These are phyloP conservation scores for Carex cristatella DNA, from an alignment of 176 grass and related monocot species.

Conservation along the genomic window DNA sequence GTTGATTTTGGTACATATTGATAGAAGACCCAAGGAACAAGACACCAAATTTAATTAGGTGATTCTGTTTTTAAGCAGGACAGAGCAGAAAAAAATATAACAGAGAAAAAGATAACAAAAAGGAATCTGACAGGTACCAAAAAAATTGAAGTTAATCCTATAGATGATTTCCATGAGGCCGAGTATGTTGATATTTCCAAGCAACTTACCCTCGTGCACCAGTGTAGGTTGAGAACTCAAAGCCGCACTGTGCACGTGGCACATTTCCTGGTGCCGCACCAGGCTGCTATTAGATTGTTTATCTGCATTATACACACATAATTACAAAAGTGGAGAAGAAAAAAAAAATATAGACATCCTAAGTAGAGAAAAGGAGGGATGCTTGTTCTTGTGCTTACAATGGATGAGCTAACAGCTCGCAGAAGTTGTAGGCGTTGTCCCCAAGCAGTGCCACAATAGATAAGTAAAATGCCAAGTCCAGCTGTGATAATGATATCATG, in stretches of 20 bases:
- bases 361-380: background rate
- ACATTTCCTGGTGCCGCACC: slow-evolving; percentile 62
- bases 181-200: slow-evolving; percentile 65
- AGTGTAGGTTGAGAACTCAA: slow-evolving; percentile 67
- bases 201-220: slow-evolving; percentile 57
- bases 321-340: background rate
- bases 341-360: background rate
- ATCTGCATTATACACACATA: slow-evolving; percentile 33
- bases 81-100: background rate
- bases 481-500: background rate
- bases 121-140: background rate
- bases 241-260: slow-evolving; percentile 57
- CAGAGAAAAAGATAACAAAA: background rate
- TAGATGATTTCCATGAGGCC: slow-evolving; percentile 95
- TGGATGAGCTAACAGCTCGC: slow-evolving; percentile 73
- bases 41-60: background rate
- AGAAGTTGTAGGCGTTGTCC: slow-evolving; percentile 46
- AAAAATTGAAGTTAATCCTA: slow-evolving; percentile 32
- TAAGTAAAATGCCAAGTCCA: background rate
- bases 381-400: slow-evolving; percentile 31
- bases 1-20: background rate
- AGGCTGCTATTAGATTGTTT: slow-evolving; percentile 75
- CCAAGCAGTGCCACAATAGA: background rate
- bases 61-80: background rate
- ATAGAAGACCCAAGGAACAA: background rate